Base-by-base conservation (phyloP, 2,329 filamentous ascomycete species). In the Colletotrichum costaricense region DNA sequence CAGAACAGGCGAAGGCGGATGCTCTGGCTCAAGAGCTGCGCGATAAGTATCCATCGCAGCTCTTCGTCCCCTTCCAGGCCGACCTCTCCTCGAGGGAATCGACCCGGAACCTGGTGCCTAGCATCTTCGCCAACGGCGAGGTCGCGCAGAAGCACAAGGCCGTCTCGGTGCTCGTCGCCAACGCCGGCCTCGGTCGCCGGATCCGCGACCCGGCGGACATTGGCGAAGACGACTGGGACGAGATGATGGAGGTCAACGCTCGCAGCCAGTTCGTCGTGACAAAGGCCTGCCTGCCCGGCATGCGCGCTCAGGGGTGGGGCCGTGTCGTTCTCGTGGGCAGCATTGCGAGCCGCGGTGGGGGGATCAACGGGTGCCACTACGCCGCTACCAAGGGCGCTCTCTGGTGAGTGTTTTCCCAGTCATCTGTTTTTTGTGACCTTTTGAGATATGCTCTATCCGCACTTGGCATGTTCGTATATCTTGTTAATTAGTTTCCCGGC, bases 331-430 rank as follows among this genome's bases (percentile, higher is more conserved):
- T 82, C 11, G 75, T 82, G 2, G 80, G 81, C 8, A 82, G 80
- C 60, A 82, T 82, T 26, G 79, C 81, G 14, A 78, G 79, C 55
- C 74, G 76, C 22, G 81, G 81, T 2, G 80, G 81, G 0, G 81
- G 81, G 0, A 77, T 82, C 16, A 82, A 82, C 26, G 81, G 81
- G 3, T 82, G 81, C 2, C 81, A 82, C 19, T 82, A 82, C n/a
- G 80, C 80, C 4, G 79, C 81, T 4, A 78, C 80, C 2, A 82
- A 82, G 63, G 80, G 81, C 16, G 80, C 80, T 19, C 65, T 30
- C 2, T 14, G 5, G 5, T 73, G 46, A 70, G 70, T 66, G 67
- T 62, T 59, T 26, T 12, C 4, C 3, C 9, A n/a, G 14, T 38
- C 14, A 7, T 42, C 16, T 42, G 6, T 42, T 49, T 9, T 9